Evolutionary conservation across 148 eudicot genomes (phyloP).

Genomic region (Amaranthus palmeri): DNA sequence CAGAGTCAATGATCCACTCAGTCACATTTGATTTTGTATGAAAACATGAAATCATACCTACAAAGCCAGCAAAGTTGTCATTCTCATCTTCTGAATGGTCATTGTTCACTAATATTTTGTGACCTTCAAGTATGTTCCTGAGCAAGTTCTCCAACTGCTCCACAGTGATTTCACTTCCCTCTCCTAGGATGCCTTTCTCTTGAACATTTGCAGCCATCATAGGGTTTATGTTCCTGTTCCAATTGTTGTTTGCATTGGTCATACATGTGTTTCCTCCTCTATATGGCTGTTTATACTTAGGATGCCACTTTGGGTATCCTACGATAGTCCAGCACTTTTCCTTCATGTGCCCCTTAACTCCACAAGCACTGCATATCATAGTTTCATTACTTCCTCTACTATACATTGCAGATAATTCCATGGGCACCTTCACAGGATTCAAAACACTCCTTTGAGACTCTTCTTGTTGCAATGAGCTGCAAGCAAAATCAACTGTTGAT

Average conservation of each 20-base stretch:
- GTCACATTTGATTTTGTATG: accelerated
- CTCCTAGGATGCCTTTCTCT: neutral
- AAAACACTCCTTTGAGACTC: neutral
- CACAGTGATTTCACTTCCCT: neutral
- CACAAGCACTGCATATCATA: neutral
- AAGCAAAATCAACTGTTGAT: neutral
- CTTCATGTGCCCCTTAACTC: neutral
- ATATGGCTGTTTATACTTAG: neutral
- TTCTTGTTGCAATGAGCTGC: neutral
- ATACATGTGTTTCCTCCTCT: neutral
- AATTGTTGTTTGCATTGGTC: neutral
- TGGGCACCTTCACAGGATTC: neutral
- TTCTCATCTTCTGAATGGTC: neutral
- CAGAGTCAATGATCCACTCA: neutral
- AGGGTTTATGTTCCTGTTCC: neutral
- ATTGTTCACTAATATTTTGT: neutral
- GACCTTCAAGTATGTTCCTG: neutral
- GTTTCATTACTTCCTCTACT: neutral
- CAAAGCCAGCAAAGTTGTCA: neutral
- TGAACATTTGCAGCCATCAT: neutral
- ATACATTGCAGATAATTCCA: neutral
- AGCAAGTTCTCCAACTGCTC: neutral
- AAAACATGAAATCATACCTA: neutral
- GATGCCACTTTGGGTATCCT: neutral
- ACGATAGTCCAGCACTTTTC: neutral